These are phyloP conservation scores for Rhizophora apiculata DNA, from an alignment of 345 rosid species.

Conservation along the genomic window DNA sequence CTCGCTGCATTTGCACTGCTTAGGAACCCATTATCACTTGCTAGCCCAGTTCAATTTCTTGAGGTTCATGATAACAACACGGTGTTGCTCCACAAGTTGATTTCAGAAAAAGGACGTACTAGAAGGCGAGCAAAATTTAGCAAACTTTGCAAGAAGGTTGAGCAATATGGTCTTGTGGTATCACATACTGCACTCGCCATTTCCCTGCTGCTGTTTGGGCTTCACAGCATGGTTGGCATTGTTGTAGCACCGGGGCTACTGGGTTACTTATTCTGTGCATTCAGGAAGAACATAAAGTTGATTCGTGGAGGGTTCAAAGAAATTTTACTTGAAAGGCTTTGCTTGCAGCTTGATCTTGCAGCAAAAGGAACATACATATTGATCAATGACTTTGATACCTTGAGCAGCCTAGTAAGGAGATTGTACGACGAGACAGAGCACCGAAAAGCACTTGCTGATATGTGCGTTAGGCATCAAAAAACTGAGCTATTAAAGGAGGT, in stretches of 20 bases:
- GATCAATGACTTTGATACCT: constrained; percentile 73
- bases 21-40: constrained; percentile 49
- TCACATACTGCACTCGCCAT: constrained; percentile 40
- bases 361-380: constrained; percentile 70
- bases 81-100: constrained; percentile 43
- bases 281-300: constrained; percentile 35
- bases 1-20: constrained; percentile 46
- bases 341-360: constrained; percentile 62
- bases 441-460: constrained; percentile 43
- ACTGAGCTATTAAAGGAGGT: constrained; percentile 56
- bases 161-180: constrained; percentile 41
- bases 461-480: constrained; percentile 51
- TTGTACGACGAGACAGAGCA: constrained; percentile 66
- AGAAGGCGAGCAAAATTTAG: constrained; percentile 39
- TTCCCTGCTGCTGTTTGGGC: constrained; percentile 44
- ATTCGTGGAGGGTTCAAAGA: constrained; percentile 17
- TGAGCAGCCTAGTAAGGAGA: constrained; percentile 57
- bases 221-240: constrained; percentile 62
- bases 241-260: constrained; percentile 55
- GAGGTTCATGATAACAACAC: constrained; percentile 44
- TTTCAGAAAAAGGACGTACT: constrained; percentile 42
- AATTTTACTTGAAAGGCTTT: constrained; percentile 38
- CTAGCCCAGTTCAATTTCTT: constrained; percentile 33
- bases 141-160: constrained; percentile 43
- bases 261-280: constrained; percentile 31